These are phyloP conservation scores for Solanum piurae DNA, from an alignment of 257 asterid species.

Conservation along the genomic window DNA sequence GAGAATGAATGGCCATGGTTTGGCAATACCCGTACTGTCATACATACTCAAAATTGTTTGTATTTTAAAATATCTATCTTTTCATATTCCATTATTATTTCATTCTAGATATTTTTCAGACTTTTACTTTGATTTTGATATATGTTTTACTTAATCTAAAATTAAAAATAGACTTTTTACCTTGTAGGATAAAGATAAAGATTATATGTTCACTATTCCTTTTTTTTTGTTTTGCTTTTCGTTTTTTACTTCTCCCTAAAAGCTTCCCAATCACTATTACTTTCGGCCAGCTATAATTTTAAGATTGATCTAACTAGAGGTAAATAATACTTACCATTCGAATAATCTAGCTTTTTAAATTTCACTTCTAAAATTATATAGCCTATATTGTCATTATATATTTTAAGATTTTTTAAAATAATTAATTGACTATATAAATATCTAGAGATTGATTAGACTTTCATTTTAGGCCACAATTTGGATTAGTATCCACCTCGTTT, in stretches of 20 bases:
- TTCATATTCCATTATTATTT: background rate
- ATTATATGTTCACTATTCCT: too few species aligned
- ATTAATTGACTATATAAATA: constrained; percentile 5
- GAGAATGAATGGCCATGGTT: background rate
- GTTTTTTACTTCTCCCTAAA: too few species aligned
- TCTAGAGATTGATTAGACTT: constrained; percentile 6
- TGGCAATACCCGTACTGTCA: background rate
- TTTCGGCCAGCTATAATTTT: too few species aligned
- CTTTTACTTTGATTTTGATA: background rate
- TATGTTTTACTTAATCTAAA: background rate
- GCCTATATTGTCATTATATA: background rate
- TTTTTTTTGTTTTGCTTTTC: too few species aligned
- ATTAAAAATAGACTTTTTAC: background rate
- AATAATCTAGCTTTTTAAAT: background rate
- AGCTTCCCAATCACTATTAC: background rate
- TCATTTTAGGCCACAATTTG: background rate
- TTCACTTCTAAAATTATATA: background rate
- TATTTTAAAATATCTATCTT: constrained; percentile 12
- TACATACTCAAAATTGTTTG: constrained; percentile 9
- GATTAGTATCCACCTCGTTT: background rate
- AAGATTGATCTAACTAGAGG: too few species aligned
- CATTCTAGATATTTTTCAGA: constrained; percentile 10
- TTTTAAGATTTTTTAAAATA: background rate
- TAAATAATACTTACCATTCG: too few species aligned
- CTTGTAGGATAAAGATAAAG: background rate